phyloP scores from a whole-genome alignment of 805 yeast species.

The Starmerella sirachaensis region DNA sequence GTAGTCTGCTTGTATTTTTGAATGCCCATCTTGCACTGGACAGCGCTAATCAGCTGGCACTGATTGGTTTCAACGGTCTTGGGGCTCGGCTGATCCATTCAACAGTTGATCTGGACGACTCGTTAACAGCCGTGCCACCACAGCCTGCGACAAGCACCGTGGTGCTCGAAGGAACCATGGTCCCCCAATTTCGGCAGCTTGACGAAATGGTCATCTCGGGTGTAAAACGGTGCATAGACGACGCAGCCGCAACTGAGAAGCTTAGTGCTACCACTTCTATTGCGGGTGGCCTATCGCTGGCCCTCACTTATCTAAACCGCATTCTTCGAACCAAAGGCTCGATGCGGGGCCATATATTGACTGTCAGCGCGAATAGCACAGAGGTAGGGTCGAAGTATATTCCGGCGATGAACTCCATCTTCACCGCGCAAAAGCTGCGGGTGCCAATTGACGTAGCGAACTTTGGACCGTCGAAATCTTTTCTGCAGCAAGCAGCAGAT shows the following conservation, averaged over 20 bases:
- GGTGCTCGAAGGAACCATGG: conserved; percentile 43
- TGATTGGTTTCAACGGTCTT: conserved; percentile 60
- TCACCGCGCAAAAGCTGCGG: conserved; percentile 81
- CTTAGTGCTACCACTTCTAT: conserved; percentile 50
- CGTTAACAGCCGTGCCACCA: not conserved
- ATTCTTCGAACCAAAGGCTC: conserved; percentile 36
- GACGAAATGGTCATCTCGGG: conserved; percentile 61
- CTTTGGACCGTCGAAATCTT: conserved; percentile 59
- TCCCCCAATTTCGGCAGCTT: conserved; percentile 68
- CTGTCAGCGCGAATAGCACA: conserved; percentile 49
- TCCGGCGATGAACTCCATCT: conserved; percentile 88
- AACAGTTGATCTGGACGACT: conserved; percentile 1
- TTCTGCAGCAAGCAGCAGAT: conserved; percentile 90
- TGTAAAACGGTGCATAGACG: conserved; percentile 37
- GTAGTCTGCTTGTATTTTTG: conserved; percentile 58
- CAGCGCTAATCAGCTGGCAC: conserved; percentile 71
- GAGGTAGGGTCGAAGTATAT: conserved; percentile 74
- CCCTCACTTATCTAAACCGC: conserved; percentile 61
- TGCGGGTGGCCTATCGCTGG: conserved; percentile 51
- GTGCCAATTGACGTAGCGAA: conserved; percentile 86
- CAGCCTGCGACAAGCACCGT: not conserved
- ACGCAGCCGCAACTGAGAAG: conserved; percentile 40
- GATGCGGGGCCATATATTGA: conserved; percentile 53
- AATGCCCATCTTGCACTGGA: conserved; percentile 83
- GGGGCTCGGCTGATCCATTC: conserved; percentile 70